Evolutionary conservation across 2,329 filamentous ascomycete species (phyloP).

Genomic region (Colletotrichum sojae): DNA sequence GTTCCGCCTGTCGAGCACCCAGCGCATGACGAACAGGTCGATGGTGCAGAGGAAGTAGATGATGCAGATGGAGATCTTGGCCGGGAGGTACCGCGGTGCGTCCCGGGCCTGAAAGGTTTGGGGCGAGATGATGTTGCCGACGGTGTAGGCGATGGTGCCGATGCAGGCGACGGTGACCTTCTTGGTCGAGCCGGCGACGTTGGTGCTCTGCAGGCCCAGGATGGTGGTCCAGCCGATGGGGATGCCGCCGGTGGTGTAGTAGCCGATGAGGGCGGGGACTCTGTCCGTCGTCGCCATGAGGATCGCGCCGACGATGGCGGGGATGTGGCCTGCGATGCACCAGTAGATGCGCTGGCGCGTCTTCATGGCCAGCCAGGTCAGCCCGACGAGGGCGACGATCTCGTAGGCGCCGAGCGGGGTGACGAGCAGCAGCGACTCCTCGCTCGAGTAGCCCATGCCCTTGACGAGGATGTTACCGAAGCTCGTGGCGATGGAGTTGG

Average conservation of each 20-base stretch:
- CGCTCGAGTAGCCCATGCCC: constrained; percentile 74
- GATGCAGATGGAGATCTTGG: constrained; percentile 69
- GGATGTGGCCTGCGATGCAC: constrained; percentile 43
- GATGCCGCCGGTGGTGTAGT: constrained; percentile 74
- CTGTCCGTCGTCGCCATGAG: constrained; percentile 50
- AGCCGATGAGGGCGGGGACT: constrained; percentile 72
- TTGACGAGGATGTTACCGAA: constrained; percentile 60
- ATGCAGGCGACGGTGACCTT: constrained; percentile 72
- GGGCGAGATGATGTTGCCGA: constrained; percentile 69
- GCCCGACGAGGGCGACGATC: constrained; percentile 67
- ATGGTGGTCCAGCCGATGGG: constrained; percentile 63
- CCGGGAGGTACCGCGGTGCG: constrained; percentile 66
- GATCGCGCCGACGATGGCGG: constrained; percentile 52
- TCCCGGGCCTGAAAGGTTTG: constrained; percentile 67
- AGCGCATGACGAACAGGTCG: constrained; percentile 56
- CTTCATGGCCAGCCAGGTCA: constrained; percentile 42
- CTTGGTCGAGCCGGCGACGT: constrained; percentile 60
- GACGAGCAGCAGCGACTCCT: constrained; percentile 75
- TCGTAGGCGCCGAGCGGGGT: constrained; percentile 77
- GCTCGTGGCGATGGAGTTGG: constrained; percentile 51
- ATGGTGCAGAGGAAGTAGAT: constrained; percentile 67
- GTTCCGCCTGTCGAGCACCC: constrained; percentile 52
- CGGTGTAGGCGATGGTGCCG: constrained; percentile 69
- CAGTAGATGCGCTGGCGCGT: constrained; percentile 54
- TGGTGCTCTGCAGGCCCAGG: constrained; percentile 43